Evolutionary conservation across 1,284 basidiomycete species (phyloP).

Genomic region (Naganishia albida): DNA sequence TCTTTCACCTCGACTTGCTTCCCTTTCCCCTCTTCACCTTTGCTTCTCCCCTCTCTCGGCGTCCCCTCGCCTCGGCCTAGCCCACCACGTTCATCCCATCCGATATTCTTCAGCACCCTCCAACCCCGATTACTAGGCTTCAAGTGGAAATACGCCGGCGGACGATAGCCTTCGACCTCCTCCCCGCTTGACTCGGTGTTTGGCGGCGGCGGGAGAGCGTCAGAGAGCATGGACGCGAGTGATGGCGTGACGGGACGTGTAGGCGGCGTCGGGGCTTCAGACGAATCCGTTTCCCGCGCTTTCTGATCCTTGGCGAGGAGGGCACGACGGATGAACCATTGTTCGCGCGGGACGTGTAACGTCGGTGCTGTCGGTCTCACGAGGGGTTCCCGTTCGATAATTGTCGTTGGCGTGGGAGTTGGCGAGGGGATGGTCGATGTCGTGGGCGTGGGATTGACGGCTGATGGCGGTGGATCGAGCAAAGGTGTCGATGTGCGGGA

Average conservation of each 20-base stretch:
- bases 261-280: background rate
- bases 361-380: background rate
- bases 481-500: background rate
- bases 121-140: slow-evolving; percentile 27
- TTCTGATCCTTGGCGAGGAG: slow-evolving; percentile 18
- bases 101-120: slow-evolving; percentile 23
- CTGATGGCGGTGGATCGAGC: background rate
- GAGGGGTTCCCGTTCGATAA: background rate
- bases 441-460: background rate
- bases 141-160: slow-evolving; percentile 30
- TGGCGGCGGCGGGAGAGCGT: background rate
- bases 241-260: background rate
- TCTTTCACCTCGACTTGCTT: background rate
- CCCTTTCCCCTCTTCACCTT: background rate
- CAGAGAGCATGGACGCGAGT: slow-evolving; percentile 2
- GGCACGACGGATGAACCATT: slow-evolving; percentile 33
- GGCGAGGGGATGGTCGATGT: too few relatives aligned
- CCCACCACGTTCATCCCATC: slow-evolving; percentile 30
- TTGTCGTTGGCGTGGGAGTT: background rate
- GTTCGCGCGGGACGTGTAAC: slow-evolving; percentile 16
- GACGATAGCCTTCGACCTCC: background rate
- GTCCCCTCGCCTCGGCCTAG: slow-evolving; percentile 2
- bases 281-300: background rate
- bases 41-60: background rate
- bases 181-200: background rate